phyloP scores from a whole-genome alignment of 1,139 yeast genomes.

The Lizanozyma gosingica region DNA sequence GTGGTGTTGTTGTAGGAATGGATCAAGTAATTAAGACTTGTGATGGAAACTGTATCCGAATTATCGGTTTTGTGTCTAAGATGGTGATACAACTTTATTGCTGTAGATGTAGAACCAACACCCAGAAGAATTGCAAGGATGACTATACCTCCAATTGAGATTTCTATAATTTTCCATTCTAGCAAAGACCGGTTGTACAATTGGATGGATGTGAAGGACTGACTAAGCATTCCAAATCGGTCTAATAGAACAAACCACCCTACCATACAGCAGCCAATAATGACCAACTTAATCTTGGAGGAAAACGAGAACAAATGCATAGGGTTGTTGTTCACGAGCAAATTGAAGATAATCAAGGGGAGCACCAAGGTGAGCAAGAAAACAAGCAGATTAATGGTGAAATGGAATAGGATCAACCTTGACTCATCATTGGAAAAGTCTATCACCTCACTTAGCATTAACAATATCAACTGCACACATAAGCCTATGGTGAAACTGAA shows the following conservation, averaged over 20 bases:
- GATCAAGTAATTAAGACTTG: constrained; percentile 17
- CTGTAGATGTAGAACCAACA: constrained; percentile 33
- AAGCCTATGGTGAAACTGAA: constrained; percentile 24
- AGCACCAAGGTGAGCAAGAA: constrained; percentile 22
- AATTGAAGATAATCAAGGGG: constrained; percentile 25
- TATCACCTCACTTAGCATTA: constrained; percentile 33
- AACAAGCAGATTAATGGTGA: constrained; percentile 25
- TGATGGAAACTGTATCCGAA: neutral
- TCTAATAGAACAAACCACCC: constrained; percentile 28
- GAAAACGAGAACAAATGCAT: neutral
- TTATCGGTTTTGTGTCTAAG: neutral
- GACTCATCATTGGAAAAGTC: constrained; percentile 15
- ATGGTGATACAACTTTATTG: constrained; percentile 5
- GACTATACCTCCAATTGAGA: constrained; percentile 35
- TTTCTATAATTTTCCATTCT: constrained; percentile 33
- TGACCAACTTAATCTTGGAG: neutral
- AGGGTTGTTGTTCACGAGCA: constrained; percentile 14
- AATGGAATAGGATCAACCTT: constrained; percentile 19
- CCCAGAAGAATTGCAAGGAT: constrained; percentile 36
- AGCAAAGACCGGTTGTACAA: constrained; percentile 18
- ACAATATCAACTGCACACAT: constrained; percentile 23
- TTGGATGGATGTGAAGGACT: constrained; percentile 15
- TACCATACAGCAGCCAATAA: constrained; percentile 1
- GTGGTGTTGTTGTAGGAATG: constrained; percentile 27
- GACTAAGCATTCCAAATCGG: constrained; percentile 29